Percentiles rank a stretch among this genome's conserved stretches.
phyloP scores from a whole-genome alignment of 148 eudicot species.

The Simmondsia chinensis region DNA sequence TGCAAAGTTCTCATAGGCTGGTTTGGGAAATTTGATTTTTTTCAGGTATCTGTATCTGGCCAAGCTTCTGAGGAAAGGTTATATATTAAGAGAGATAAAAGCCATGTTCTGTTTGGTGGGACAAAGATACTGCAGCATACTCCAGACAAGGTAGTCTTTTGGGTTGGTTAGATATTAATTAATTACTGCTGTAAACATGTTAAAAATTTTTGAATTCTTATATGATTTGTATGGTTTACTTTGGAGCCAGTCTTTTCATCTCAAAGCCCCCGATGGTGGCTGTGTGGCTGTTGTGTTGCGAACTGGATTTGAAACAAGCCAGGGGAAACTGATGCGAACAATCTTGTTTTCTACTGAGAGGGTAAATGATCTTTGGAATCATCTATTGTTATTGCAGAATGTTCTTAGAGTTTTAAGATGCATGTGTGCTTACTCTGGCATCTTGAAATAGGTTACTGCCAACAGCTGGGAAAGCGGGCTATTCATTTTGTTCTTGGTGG shows the following conservation, averaged over 20 bases:
- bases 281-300: conserved; percentile 92
- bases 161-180: background rate
- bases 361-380: conserved; percentile 32
- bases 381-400: background rate
- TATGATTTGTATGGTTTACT: too few relatives aligned
- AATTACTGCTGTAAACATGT: background rate
- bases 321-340: conserved; percentile 97
- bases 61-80: conserved; percentile 61
- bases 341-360: conserved; percentile 95
- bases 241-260: conserved; percentile 42
- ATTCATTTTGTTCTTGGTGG: conserved; percentile 88
- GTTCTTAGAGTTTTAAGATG: background rate
- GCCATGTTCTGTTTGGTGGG: conserved; percentile 90
- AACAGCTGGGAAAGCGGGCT: conserved; percentile 99
- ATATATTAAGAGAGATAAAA: conserved; percentile 67
- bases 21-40: conserved; percentile 4
- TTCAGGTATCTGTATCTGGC: conserved; percentile 66
- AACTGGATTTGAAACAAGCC: conserved; percentile 98
- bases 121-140: conserved; percentile 97
- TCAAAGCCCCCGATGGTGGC: conserved; percentile 96
- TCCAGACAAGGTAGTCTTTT: conserved; percentile 65
- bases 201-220: conserved; percentile 7
- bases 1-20: background rate
- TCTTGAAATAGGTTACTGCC: conserved; percentile 72
- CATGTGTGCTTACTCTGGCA: conserved; percentile 4